Evolutionary conservation across 495 filamentous ascomycete genomes (phyloP).

Genomic region (Aspergillus funiculosus): DNA sequence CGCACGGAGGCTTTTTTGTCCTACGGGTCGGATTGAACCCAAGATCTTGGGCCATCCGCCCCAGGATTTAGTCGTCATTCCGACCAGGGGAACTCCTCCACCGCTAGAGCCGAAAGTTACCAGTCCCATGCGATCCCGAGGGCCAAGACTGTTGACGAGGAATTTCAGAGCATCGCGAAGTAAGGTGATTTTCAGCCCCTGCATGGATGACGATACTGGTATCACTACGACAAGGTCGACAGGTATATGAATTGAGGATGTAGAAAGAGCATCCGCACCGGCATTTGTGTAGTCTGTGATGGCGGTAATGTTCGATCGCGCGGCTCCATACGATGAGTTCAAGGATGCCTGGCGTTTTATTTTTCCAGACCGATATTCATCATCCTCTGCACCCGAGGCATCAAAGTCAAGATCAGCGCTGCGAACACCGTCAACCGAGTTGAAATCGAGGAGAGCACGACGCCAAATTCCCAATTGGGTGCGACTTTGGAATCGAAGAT

Average conservation of each 20-base stretch:
- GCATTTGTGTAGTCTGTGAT: conserved; percentile 63
- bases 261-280: conserved; percentile 45
- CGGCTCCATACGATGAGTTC: conserved; percentile 72
- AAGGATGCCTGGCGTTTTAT: conserved; percentile 81
- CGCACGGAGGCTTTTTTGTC: conserved; percentile 92
- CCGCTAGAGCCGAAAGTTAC: conserved; percentile 96
- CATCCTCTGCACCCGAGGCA: conserved; percentile 79
- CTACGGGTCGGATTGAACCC: conserved; percentile 83
- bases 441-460: conserved; percentile 77
- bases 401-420: conserved; percentile 73
- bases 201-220: conserved; percentile 97
- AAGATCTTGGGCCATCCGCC: conserved; percentile 84
- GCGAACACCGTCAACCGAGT: conserved; percentile 56
- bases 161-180: conserved; percentile 92
- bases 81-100: conserved; percentile 90
- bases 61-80: conserved; percentile 95
- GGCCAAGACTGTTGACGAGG: conserved; percentile 85
- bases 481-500: conserved; percentile 82
- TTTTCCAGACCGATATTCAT: conserved; percentile 70
- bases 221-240: conserved; percentile 96
- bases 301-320: conserved; percentile 42
- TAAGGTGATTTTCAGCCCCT: conserved; percentile 94
- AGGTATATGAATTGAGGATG: conserved; percentile 75
- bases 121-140: conserved; percentile 91
- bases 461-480: conserved; percentile 88